Percentiles rank a stretch among this genome's conserved stretches.
Conservation (phyloP, 768 basidiomycete species). For the Xerocomellus chrysenteron region DNA sequence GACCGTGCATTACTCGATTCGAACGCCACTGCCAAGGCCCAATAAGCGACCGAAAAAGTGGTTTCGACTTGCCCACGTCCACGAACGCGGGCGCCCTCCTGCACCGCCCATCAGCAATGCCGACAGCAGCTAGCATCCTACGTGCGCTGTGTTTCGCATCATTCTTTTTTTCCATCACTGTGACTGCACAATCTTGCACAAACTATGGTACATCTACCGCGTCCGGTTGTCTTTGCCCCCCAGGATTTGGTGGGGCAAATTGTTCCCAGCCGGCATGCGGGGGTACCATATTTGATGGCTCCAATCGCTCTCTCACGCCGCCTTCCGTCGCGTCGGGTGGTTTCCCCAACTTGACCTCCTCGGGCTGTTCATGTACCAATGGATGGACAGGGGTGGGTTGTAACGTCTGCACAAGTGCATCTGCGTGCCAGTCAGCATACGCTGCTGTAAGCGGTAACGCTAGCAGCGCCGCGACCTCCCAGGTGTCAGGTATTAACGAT, state of each 20-base stretch:
- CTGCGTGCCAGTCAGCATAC: slow-evolving; percentile 69
- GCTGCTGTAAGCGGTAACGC: slow-evolving; percentile 40
- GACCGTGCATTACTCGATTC: too few relatives aligned
- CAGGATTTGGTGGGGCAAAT: slow-evolving; percentile 72
- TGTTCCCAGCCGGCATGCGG: slow-evolving; percentile 76
- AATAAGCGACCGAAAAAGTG: too few relatives aligned
- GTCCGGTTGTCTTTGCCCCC: slow-evolving; percentile 66
- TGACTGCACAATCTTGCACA: slow-evolving; percentile 25
- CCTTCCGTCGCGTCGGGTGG: slow-evolving; percentile 35
- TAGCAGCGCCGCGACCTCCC: slow-evolving; percentile 29
- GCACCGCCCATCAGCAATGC: slow-evolving; percentile 5
- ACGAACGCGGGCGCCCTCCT: not conserved
- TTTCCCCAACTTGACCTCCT: slow-evolving; percentile 64
- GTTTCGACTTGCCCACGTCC: not conserved
- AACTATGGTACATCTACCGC: slow-evolving; percentile 25
- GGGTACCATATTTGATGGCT: slow-evolving; percentile 77
- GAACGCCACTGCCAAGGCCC: too few relatives aligned
- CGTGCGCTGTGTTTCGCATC: slow-evolving; percentile 9
- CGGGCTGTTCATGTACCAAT: slow-evolving; percentile 64
- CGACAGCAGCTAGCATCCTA: not conserved
- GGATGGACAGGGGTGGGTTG: slow-evolving; percentile 82
- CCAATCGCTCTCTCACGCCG: slow-evolving; percentile 51
- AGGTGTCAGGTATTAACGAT: slow-evolving; percentile 46
- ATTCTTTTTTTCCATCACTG: slow-evolving; percentile 11
- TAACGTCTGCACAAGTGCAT: slow-evolving; percentile 70